phyloP scores from a whole-genome alignment of 441 rosid species.

The Theobroma grandiflorum region DNA sequence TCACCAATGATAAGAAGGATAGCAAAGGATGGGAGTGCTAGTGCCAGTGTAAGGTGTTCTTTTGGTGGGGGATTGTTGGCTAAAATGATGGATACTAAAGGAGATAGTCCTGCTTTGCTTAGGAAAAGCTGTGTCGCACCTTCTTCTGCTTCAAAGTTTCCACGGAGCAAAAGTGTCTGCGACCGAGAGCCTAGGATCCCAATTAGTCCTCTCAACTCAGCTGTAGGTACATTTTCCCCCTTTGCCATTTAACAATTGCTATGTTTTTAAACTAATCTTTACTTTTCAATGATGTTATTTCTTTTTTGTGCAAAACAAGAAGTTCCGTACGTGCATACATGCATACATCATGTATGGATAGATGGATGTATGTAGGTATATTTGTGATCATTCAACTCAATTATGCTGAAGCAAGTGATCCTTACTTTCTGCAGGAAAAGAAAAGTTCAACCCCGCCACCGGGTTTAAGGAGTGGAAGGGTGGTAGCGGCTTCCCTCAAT shows the following conservation, averaged over 20 bases:
- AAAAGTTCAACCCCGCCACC: slow-evolving; percentile 67
- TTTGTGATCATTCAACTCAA: neutral
- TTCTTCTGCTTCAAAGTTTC: slow-evolving; percentile 62
- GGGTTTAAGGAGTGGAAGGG: slow-evolving; percentile 41
- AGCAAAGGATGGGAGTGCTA: slow-evolving; percentile 43
- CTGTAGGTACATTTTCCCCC: slow-evolving; percentile 86
- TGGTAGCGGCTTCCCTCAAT: slow-evolving; percentile 42
- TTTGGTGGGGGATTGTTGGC: slow-evolving; percentile 75
- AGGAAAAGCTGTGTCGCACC: slow-evolving; percentile 81
- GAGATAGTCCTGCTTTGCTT: slow-evolving; percentile 66
- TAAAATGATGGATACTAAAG: slow-evolving; percentile 62
- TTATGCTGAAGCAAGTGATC: neutral
- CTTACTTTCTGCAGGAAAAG: slow-evolving; percentile 47
- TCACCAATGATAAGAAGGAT: slow-evolving; percentile 64
- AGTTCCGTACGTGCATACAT: too few species aligned
- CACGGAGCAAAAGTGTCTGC: slow-evolving; percentile 76
- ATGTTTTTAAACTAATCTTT: neutral
- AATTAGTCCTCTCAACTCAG: slow-evolving; percentile 71
- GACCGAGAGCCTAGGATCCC: slow-evolving; percentile 66
- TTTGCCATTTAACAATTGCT: slow-evolving; percentile 21
- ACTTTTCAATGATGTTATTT: neutral
- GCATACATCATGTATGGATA: too few species aligned
- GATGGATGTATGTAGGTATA: too few species aligned
- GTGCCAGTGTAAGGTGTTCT: slow-evolving; percentile 62
- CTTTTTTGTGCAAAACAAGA: neutral